Evolutionary conservation across 148 eudicot genomes (phyloP).

Genomic region (Chenopodium formosanum): DNA sequence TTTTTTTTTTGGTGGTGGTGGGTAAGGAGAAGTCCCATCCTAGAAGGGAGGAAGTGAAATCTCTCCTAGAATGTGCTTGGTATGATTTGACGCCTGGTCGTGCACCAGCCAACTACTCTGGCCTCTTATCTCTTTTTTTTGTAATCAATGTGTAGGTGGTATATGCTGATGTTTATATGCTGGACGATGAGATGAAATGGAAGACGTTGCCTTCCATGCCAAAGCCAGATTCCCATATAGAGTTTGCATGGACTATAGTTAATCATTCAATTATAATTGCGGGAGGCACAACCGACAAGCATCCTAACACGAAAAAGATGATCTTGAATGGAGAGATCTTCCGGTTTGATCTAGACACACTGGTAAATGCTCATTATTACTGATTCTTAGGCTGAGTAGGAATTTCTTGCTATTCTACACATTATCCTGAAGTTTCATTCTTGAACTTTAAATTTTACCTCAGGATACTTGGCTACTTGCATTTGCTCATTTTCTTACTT

Average conservation of each 20-base stretch:
- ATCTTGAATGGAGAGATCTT: slow-evolving; percentile 69
- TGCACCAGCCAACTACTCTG: too few species aligned
- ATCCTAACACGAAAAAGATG: slow-evolving; percentile 91
- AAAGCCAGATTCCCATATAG: slow-evolving; percentile 97
- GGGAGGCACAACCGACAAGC: slow-evolving; percentile 98
- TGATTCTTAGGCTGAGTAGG: background rate
- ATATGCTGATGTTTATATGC: slow-evolving; percentile 81
- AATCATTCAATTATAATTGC: slow-evolving; percentile 71
- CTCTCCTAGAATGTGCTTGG: too few species aligned
- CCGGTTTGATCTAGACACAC: slow-evolving; percentile 67
- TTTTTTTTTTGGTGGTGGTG: too few species aligned
- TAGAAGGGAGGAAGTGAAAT: too few species aligned
- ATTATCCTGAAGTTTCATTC: background rate
- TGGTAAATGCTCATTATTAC: slow-evolving; percentile 41
- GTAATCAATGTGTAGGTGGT: slow-evolving; percentile 55
- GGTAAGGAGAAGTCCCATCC: too few species aligned
- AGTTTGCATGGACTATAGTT: slow-evolving; percentile 87
- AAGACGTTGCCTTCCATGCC: slow-evolving; percentile 90
- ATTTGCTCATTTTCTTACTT: background rate
- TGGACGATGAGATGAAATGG: slow-evolving; percentile 97
- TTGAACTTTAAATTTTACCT: background rate
- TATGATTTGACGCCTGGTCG: too few species aligned
- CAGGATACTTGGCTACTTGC: background rate
- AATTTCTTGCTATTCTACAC: background rate
- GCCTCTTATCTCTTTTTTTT: too few species aligned